These are phyloP conservation scores for Pseudogymnoascus sp. DNA, from an alignment of 2,329 filamentous ascomycete species.

Conservation along the genomic window DNA sequence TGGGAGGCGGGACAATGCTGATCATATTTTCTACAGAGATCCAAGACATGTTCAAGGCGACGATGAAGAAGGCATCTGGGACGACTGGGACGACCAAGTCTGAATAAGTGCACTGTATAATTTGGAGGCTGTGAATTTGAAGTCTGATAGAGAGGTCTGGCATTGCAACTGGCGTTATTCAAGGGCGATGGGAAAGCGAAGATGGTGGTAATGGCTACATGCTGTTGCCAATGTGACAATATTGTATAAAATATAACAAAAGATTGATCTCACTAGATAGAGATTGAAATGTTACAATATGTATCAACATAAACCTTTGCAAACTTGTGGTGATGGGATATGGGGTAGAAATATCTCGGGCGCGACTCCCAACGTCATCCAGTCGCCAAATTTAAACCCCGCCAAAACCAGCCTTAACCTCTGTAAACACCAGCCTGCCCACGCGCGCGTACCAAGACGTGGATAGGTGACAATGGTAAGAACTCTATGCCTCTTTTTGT, in stretches of 20 bases:
- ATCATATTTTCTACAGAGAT: slow-evolving; percentile 25
- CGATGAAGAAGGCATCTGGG: slow-evolving; percentile 11
- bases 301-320: background rate
- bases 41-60: slow-evolving; percentile 23
- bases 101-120: slow-evolving; percentile 8
- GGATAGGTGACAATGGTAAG: slow-evolving; percentile 27
- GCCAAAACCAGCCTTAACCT: slow-evolving; percentile 1
- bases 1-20: background rate
- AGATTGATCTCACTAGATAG: slow-evolving; percentile 4
- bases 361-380: background rate
- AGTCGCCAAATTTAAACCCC: slow-evolving; percentile 10
- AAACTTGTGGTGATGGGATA: background rate
- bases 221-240: slow-evolving; percentile 3
- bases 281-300: slow-evolving; percentile 5
- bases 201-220: slow-evolving; percentile 1
- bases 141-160: slow-evolving; percentile 3
- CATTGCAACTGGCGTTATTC: slow-evolving; percentile 11
- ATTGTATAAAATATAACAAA: slow-evolving; percentile 1
- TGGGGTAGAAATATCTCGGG: slow-evolving; percentile 1
- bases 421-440: slow-evolving; percentile 5
- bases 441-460: slow-evolving; percentile 4
- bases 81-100: slow-evolving; percentile 8
- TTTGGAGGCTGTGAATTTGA: slow-evolving; percentile 9
- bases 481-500: slow-evolving; percentile 10
- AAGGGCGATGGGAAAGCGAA: slow-evolving; percentile 9